Base-by-base conservation (phyloP, 805 yeast genomes). In the Candida michaelii region DNA sequence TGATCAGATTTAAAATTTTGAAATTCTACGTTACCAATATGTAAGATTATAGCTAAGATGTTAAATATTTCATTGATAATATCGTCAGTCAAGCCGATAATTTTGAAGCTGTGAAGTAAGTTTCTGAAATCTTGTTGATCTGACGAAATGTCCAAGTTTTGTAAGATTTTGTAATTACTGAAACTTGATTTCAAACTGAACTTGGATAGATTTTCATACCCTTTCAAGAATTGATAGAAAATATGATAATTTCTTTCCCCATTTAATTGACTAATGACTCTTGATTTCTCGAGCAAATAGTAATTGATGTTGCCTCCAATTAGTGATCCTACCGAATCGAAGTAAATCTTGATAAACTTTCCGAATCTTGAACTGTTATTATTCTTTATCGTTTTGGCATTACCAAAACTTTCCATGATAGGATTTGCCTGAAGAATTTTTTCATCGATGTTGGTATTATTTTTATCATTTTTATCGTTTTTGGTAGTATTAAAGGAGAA, bases 331-430 rank as follows among this genome's bases (percentile, higher is more conserved):
- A 77, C 74, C 15, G 40, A 30, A 35, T 45, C 39, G 52, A 91
- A 87, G 58, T 82, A 89, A 45, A 93, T 86, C 56, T 89, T 85
- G 49, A 93, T 87, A 57, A 93, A 93, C 65, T 93, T 93, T 29
- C 99, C 99, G 61, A 93, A 93, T 57, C 99, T 79, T 5, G 98
- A 91, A 3, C 97, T 89, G 63, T 93, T 93, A 61, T 90, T 82
- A 60, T 93, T 93, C 55, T 93, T 79, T 12, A 89, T 87, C 0
- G 99, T 93, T 56, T 91, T 96, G 1, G 99, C 91, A 62, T 93
- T 93, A 53, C 99, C 99, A 63, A 93, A 93, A 24, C 97, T 81
- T 63, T 93, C 99, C 52, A 93, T 65, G 38, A 93, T 89, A 1
- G 99, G 99, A 58, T 93, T 93, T 6, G 98, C 96, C 57, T 88